Base-by-base conservation (phyloP, 2,329 filamentous ascomycete genomes). In the Trichocomaceae sp. region DNA sequence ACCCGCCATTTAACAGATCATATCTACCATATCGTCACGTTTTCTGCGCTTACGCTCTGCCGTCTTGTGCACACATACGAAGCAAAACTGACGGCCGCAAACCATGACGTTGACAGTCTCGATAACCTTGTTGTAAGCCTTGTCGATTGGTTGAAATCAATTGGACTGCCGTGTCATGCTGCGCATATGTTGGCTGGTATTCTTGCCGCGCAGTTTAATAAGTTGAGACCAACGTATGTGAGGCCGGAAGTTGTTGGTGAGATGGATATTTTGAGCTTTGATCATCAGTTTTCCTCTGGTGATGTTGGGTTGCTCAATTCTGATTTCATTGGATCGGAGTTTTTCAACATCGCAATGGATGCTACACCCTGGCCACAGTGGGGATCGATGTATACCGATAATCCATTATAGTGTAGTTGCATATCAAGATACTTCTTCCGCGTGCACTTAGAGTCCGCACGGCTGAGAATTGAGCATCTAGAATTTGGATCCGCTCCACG, bases 11-110 rank as follows among this genome's bases (percentile, higher is more conserved):
- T 77, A 4, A 76, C 68, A 2, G 74, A 77, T 53, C 75, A 77
- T 49, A 74, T 76, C 19, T 77, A 76, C 55, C 74, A 77, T 56
- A 73, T 77, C 64, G 73, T 76, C 47, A 74, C 72, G 5, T 77
- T 76, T 52, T 69, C 75, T 0, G 74, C 68, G 2, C 39, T 55
- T 1, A 55, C 53, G 1, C 53, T 55, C 2, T 55, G 53, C 13
- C 53, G 73, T 26, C 50, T 76, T 1, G 58, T 75, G 3, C 66
- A 68, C 50, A 68, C 54, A 35, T 71, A 75, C 54, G 72, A 72
- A 56, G 35, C 23, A 19, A 60, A 59, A 8, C 66, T 73, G 29
- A 3, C 4, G 7, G 23, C 23, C 4, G 23, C 23, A 4, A 26
- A 26, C 7, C 65, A 72, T 39, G 61, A 73, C 17, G 59, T 73